These are phyloP conservation scores for Striga asiatica DNA, from an alignment of 257 asterid species.

Conservation along the genomic window DNA sequence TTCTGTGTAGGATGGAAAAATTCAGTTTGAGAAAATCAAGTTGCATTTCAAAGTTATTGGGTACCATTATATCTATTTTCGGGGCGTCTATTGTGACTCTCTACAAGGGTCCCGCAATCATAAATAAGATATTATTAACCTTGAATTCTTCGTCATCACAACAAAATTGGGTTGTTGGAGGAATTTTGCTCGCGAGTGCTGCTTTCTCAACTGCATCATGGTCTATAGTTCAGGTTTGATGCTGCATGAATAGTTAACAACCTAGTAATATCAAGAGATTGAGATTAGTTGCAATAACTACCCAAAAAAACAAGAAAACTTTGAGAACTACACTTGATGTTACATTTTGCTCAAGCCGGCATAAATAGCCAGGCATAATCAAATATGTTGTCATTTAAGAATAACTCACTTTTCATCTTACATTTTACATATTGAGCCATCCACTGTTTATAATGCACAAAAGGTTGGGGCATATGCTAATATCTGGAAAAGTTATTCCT, in stretches of 20 bases:
- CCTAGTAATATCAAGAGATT: too few species aligned
- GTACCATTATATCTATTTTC: slow-evolving; percentile 30
- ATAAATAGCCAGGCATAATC: too few species aligned
- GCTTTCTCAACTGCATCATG: slow-evolving; percentile 36
- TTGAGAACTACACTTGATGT: too few species aligned
- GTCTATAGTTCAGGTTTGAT: slow-evolving; percentile 50
- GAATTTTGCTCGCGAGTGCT: slow-evolving; percentile 28
- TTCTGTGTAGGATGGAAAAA: slow-evolving; percentile 29
- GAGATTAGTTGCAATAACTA: too few species aligned
- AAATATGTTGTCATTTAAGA: too few species aligned
- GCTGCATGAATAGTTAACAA: too few species aligned
- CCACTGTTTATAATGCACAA: too few species aligned
- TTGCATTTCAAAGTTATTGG: slow-evolving; percentile 25
- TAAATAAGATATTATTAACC: slow-evolving; percentile 16
- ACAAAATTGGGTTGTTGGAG: slow-evolving; percentile 41
- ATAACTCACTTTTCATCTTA: too few species aligned
- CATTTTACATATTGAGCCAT: too few species aligned
- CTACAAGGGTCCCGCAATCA: slow-evolving; percentile 32
- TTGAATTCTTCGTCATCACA: slow-evolving; percentile 13
- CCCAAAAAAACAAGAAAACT: too few species aligned
- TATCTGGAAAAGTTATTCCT: neutral
- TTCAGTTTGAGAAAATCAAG: slow-evolving; percentile 26
- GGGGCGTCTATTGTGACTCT: slow-evolving; percentile 44
- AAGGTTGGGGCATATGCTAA: too few species aligned
- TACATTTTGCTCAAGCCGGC: too few species aligned